phyloP scores from a whole-genome alignment of 2,329 filamentous ascomycete species.

The Aschersonia sp. region DNA sequence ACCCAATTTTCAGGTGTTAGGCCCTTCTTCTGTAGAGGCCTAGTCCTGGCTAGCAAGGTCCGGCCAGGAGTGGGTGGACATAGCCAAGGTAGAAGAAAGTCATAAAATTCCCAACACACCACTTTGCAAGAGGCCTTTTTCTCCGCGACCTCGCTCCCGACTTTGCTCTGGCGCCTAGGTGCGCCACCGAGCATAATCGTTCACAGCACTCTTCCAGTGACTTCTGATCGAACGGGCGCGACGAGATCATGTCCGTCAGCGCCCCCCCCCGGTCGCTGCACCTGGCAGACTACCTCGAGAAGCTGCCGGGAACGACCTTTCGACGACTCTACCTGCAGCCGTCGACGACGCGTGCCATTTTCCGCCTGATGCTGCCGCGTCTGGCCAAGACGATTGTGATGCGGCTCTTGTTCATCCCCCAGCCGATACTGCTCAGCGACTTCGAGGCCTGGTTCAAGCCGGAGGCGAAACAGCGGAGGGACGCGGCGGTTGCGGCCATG shows the following conservation, averaged over 20 bases:
- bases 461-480: conserved; percentile 48
- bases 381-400: conserved; percentile 93
- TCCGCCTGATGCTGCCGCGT: conserved; percentile 90
- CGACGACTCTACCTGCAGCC: conserved; percentile 89
- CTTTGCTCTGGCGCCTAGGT: no score
- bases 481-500: conserved; percentile 70
- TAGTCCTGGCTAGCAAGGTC: no score
- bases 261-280: conserved; percentile 32
- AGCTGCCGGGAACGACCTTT: conserved; percentile 79
- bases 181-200: no score
- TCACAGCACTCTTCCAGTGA: no score
- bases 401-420: conserved; percentile 81
- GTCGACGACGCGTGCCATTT: conserved; percentile 87
- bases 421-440: conserved; percentile 63
- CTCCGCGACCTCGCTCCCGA: no score
- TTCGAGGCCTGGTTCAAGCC: conserved; percentile 78
- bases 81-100: no score
- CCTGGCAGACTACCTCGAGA: conserved; percentile 83
- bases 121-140: no score
- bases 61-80: no score
- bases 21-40: no score
- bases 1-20: no score
- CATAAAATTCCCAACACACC: no score
- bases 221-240: conserved; percentile 8
- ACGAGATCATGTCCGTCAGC: conserved; percentile 22